These are phyloP conservation scores for Hygrophorus pudorinus DNA, from an alignment of 768 basidiomycete species.

Conservation along the genomic window DNA sequence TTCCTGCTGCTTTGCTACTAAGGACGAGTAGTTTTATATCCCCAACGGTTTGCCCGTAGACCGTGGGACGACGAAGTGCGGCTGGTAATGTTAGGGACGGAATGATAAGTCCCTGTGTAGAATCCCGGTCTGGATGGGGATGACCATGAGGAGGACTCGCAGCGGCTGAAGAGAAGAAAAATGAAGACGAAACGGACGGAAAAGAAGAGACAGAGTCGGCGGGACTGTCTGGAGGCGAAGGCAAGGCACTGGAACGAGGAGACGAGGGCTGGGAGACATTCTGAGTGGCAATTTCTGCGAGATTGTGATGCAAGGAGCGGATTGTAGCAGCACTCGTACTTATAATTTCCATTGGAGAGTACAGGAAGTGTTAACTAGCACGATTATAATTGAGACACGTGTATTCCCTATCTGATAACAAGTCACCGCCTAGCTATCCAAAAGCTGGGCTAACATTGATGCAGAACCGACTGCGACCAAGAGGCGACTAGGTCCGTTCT, in stretches of 20 bases:
- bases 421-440: too few relatives aligned
- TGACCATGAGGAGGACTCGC: slow-evolving; percentile 45
- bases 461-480: too few relatives aligned
- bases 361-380: too few relatives aligned
- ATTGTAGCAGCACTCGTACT: slow-evolving; percentile 32
- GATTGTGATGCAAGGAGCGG: slow-evolving; percentile 20
- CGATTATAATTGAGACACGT: too few relatives aligned
- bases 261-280: slow-evolving; percentile 33
- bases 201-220: slow-evolving; percentile 58
- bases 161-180: slow-evolving; percentile 70
- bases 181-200: slow-evolving; percentile 63
- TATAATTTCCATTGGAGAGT: slow-evolving; percentile 7
- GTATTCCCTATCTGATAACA: too few relatives aligned
- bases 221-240: slow-evolving; percentile 55
- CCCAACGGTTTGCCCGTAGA: slow-evolving; percentile 60
- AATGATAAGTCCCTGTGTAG: slow-evolving; percentile 52
- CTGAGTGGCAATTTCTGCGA: slow-evolving; percentile 11
- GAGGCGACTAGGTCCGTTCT: too few relatives aligned
- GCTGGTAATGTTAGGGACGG: slow-evolving; percentile 57
- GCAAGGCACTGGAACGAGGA: slow-evolving; percentile 37
- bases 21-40: slow-evolving; percentile 49
- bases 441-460: too few relatives aligned
- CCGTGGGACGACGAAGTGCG: slow-evolving; percentile 52
- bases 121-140: slow-evolving; percentile 26
- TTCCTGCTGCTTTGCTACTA: slow-evolving; percentile 32